Evolutionary conservation across 1,284 basidiomycete genomes (phyloP).

Genomic region (Fomitopsis betulina): DNA sequence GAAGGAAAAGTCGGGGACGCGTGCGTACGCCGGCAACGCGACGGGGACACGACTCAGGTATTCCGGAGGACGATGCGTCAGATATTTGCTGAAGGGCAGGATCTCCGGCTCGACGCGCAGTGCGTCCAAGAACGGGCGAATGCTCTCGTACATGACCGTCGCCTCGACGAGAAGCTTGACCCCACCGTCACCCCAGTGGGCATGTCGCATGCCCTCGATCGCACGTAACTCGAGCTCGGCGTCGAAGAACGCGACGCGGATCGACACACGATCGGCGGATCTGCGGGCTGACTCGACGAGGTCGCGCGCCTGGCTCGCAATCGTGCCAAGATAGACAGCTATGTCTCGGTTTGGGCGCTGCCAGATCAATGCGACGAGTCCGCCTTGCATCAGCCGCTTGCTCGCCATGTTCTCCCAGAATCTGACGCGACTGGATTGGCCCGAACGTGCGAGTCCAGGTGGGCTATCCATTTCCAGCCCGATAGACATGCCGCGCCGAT

Average conservation of each 20-base stretch:
- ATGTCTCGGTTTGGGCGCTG: slow-evolving; percentile 24
- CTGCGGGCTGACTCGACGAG: slow-evolving; percentile 21
- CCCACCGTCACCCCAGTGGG: slow-evolving; percentile 22
- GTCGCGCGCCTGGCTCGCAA: slow-evolving; percentile 19
- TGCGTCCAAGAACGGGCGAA: slow-evolving; percentile 29
- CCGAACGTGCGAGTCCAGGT: slow-evolving; percentile 21
- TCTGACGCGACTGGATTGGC: slow-evolving; percentile 12
- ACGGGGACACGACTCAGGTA: slow-evolving; percentile 10
- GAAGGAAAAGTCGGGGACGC: slow-evolving; percentile 21
- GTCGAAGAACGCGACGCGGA: slow-evolving; percentile 27
- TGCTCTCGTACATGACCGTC: slow-evolving; percentile 26
- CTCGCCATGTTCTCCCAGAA: slow-evolving; percentile 34
- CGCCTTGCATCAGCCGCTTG: slow-evolving; percentile 25
- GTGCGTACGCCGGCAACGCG: slow-evolving; percentile 22
- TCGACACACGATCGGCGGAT: slow-evolving; percentile 12
- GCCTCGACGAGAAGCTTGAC: slow-evolving; percentile 24
- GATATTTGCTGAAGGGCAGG: slow-evolving; percentile 22
- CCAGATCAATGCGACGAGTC: slow-evolving; percentile 25
- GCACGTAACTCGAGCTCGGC: slow-evolving; percentile 25
- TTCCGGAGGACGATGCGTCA: slow-evolving; percentile 31
- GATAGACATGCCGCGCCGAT: slow-evolving; percentile 19
- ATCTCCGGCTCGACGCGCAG: slow-evolving; percentile 25
- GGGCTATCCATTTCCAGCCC: slow-evolving; percentile 23
- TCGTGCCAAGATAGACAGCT: slow-evolving; percentile 23
- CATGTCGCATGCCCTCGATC: slow-evolving; percentile 19